Evolutionary conservation across 2,329 filamentous ascomycete genomes (phyloP), one percentile per base, ranked within the genome.

Genomic region (Stemphylium vesicarium): DNA sequence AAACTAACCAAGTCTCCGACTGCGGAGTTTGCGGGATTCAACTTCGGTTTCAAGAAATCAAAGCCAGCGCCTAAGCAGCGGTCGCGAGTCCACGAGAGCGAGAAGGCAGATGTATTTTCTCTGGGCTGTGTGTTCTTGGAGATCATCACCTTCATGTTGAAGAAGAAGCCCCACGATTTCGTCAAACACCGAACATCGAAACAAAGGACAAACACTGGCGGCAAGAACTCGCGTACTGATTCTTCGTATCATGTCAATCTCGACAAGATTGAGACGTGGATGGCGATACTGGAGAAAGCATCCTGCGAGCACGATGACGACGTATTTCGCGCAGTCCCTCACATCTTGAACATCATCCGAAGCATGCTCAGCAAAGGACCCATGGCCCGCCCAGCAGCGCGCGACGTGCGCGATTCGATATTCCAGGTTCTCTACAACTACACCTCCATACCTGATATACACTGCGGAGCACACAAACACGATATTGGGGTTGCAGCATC

Each of bases 51-150:
- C 57, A 68, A 62, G 29, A 68, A 54, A 50, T 64, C 60, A 47
- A 74, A 69, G 57, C 66, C 70, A 24, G 46, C 45, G 35, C 66
- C 66, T 15, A 69, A 65, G 57, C 63, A 60, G 37, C 67, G 65
- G 13, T 70, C 65, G 12, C 66, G 61, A 9, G 62, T 62, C 7
- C 64, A 75, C 36, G 72, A 78, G 16, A 75, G 71, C 11, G 69
- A 70, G 55, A 80, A 77, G 65, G 85, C 87, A 39, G 90, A 92
- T 69, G 79, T 92, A 16, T 93, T 89, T 75, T 90, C 88, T 3
- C 79, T 92, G 1, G 89, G 85, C 9, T 90, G 88, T 70, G 81
- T 92, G 46, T 89, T 89, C 56, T 78, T 92, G 13, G 89, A 93
- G 60, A 82, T 92, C 26, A 69, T 92, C 16, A 86, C 86, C 18